phyloP scores from a whole-genome alignment of 2,329 filamentous ascomycete species.

The Talaromyces verruculosus region DNA sequence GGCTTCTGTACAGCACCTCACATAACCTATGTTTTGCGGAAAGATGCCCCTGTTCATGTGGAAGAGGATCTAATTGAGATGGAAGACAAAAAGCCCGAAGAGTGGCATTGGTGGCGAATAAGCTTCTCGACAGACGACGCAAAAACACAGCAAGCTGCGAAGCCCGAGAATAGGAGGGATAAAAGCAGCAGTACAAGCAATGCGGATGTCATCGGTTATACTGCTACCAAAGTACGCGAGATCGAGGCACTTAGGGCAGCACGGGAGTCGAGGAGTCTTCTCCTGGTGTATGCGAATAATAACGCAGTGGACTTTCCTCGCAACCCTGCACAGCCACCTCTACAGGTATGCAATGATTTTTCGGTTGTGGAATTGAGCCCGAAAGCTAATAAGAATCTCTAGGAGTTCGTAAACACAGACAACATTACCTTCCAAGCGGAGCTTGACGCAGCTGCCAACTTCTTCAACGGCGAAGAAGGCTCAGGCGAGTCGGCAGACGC shows the following conservation, averaged over 20 bases:
- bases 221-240: conserved; percentile 47
- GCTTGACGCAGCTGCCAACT: conserved; percentile 29
- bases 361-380: background rate
- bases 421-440: conserved; percentile 46
- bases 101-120: conserved; percentile 58
- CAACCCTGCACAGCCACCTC: conserved; percentile 34
- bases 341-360: conserved; percentile 35
- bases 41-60: conserved; percentile 32
- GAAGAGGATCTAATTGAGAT: conserved; percentile 21
- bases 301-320: conserved; percentile 40
- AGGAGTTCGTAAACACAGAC: conserved; percentile 53
- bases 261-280: conserved; percentile 52
- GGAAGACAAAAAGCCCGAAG: conserved; percentile 28
- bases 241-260: conserved; percentile 57
- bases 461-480: conserved; percentile 19
- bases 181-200: conserved; percentile 26
- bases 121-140: conserved; percentile 50
- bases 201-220: conserved; percentile 42
- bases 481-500: conserved; percentile 15
- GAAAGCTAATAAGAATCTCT: background rate
- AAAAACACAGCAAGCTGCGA: conserved; percentile 35
- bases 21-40: conserved; percentile 57
- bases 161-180: conserved; percentile 21
- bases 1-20: conserved; percentile 60
- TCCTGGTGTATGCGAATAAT: conserved; percentile 62